Base-by-base conservation (phyloP, 257 asterid species). In the Scutellaria minor region DNA sequence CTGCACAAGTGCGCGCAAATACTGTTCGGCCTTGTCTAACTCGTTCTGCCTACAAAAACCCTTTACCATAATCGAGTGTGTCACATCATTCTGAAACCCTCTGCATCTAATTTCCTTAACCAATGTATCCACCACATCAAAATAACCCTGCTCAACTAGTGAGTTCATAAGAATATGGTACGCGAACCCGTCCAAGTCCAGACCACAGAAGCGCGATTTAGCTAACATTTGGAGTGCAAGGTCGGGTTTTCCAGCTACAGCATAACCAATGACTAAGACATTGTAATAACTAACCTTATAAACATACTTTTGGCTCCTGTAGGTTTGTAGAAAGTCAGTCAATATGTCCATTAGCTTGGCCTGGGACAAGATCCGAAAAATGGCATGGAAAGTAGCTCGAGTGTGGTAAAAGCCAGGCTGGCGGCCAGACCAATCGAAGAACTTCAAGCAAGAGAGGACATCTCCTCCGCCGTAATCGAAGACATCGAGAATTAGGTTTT, bases 391-490 rank as follows among this genome's bases (percentile, higher is more conserved):
- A 0, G 97, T 89, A 15, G 83, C 71, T 20, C 79, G 77, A 0
- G 97, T 89, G 78, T 91, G 97, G 82, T 75, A 66, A 80, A 91
- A 94, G 18, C 93, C 89, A 1, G 50, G 81, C 70, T 88, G 96
- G 7, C 88, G 79, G 7, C 97, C 97, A 18, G 89, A 90, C 99
- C 99, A 94, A 74, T 91, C 97, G 78, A 94, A 91, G 84, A 94
- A 92, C 63, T 85, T 91, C 73, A 89, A 76, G 77, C 96, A 89
- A 11, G 90, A 82, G 31, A 88, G 88, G 9, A 86, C 85, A 51
- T 94, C 95, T 4, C 81, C 77, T 4, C 71, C 78, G 66, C 80
- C 86, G 46, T 91, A 87, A 10, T 60, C 80, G 75, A 94, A 66
- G 1, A 91, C 83, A 10, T 87, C 87, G 3, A 89, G 85, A 64